Evolutionary conservation across 495 filamentous ascomycete genomes (phyloP).

Genomic region (Podospora tetraspora): DNA sequence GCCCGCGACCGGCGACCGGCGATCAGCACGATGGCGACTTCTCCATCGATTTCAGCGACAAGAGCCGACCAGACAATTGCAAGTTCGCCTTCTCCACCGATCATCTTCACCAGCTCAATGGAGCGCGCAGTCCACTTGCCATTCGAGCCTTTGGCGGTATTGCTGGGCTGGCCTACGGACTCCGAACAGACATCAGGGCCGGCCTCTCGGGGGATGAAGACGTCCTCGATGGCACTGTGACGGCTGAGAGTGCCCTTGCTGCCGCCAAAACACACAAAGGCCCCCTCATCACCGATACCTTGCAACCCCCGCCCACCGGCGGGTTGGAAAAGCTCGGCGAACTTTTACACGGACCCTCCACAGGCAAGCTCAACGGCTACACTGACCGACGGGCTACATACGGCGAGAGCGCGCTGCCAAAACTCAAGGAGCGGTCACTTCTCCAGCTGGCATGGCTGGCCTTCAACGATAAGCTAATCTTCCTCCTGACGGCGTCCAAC

Average conservation of each 20-base stretch:
- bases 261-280: not conserved
- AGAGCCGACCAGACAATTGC: not conserved
- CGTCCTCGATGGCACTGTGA: not conserved
- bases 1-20: not conserved
- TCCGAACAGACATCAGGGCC: not conserved
- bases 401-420: conserved; percentile 59
- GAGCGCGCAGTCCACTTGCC: not conserved
- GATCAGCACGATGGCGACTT: not conserved
- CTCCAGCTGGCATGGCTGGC: conserved; percentile 68
- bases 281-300: not conserved
- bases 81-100: conserved; percentile 6
- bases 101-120: conserved; percentile 3
- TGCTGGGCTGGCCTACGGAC: not conserved
- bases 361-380: conserved; percentile 27
- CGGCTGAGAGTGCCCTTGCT: not conserved
- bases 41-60: conserved; percentile 2
- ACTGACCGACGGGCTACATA: conserved; percentile 60
- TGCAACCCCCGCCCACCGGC: not conserved
- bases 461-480: conserved; percentile 72
- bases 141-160: conserved; percentile 2
- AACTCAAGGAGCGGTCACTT: conserved; percentile 61
- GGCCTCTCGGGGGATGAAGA: conserved; percentile 4
- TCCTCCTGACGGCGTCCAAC: conserved; percentile 57
- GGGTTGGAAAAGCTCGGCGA: not conserved
- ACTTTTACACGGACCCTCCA: not conserved